A percentile compares a stretch with the other conserved stretches of the same genome.
Conservation (phyloP, 192 early-diverging fungal genomes). For the Kappamyces sp. region DNA sequence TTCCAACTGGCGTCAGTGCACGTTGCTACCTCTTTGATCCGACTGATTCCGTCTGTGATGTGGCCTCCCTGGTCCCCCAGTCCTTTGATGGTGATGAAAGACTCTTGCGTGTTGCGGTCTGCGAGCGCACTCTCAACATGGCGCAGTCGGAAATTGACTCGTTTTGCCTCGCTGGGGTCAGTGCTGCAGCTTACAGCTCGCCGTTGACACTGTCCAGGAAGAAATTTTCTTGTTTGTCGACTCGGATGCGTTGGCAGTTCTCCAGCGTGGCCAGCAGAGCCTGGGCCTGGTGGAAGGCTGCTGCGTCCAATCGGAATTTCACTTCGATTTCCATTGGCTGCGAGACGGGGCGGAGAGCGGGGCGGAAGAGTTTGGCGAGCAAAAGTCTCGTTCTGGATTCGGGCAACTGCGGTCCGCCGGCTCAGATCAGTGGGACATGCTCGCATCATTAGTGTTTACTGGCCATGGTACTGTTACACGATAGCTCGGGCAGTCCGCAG, state of each 20-base stretch:
- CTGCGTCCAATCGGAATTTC: constrained; percentile 5
- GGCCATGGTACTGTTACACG: too few relatives aligned
- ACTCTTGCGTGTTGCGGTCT: too few relatives aligned
- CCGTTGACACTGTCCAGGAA: constrained; percentile 9
- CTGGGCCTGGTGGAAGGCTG: neutral
- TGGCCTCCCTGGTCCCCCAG: neutral
- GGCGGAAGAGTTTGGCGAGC: too few relatives aligned
- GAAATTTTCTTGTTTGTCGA: constrained; percentile 14
- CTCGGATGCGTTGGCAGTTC: neutral
- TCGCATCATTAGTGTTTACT: too few relatives aligned
- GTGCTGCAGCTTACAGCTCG: neutral
- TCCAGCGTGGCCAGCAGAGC: neutral
- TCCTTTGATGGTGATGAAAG: constrained; percentile 11
- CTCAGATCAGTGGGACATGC: too few relatives aligned
- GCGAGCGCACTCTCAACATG: neutral
- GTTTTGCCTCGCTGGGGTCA: constrained; percentile 5
- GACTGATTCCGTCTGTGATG: constrained; percentile 2
- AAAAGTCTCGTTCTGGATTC: too few relatives aligned
- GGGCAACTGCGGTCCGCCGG: too few relatives aligned
- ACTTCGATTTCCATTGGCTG: constrained; percentile 19
- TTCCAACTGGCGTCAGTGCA: constrained; percentile 8
- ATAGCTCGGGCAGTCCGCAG: too few relatives aligned
- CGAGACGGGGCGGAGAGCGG: too few relatives aligned
- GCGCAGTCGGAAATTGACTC: constrained; percentile 9
- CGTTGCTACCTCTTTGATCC: neutral